Evolutionary conservation across 306 rosid genomes (phyloP).

Genomic region (Medicago ruthenica): DNA sequence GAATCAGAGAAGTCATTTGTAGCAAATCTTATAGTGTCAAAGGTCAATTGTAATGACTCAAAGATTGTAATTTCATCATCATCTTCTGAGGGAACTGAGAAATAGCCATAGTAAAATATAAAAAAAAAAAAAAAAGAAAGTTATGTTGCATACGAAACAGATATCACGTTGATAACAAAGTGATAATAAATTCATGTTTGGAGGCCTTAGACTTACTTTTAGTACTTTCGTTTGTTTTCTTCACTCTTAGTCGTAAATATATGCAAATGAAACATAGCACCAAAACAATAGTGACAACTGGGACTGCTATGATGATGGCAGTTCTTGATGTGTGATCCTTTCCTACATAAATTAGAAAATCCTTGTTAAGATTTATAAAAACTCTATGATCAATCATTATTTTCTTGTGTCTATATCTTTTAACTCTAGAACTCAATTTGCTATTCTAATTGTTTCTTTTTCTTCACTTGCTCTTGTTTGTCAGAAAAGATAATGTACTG

Average conservation of each 20-base stretch:
- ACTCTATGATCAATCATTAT: too few relatives aligned
- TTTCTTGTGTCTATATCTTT: too few relatives aligned
- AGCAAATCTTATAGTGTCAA: not conserved
- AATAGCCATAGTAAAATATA: not conserved
- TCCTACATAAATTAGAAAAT: constrained; percentile 2
- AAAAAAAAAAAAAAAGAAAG: too few relatives aligned
- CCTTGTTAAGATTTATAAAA: not conserved
- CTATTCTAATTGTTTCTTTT: too few relatives aligned
- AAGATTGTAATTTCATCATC: not conserved
- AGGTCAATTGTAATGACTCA: not conserved
- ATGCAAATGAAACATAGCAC: constrained; percentile 17
- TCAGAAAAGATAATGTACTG: too few relatives aligned
- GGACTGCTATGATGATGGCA: not conserved
- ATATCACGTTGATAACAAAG: not conserved
- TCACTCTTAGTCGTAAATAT: not conserved
- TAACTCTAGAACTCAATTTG: too few relatives aligned
- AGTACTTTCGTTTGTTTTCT: not conserved
- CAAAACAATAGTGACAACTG: not conserved
- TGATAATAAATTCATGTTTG: not conserved
- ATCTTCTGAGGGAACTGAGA: not conserved
- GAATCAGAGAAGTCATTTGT: constrained; percentile 2
- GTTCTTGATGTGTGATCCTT: not conserved
- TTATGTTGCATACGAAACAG: not conserved
- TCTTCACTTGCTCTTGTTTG: too few relatives aligned
- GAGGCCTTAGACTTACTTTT: not conserved